These are phyloP conservation scores for Fagopyrum homotropicum DNA, from an alignment of 148 eudicot species.

Conservation along the genomic window DNA sequence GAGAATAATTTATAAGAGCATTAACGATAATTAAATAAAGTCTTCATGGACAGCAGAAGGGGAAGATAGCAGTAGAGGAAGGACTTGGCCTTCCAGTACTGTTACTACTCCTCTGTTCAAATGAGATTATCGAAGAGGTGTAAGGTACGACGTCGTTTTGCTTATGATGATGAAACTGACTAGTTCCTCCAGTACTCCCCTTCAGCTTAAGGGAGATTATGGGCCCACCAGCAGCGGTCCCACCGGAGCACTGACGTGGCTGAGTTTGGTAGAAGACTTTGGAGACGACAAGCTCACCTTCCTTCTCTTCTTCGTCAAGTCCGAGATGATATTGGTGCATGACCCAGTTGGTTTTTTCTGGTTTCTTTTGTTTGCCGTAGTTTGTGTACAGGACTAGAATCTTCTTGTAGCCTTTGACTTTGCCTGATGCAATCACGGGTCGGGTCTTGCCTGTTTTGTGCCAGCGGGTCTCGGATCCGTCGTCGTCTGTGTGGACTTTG, in stretches of 20 bases:
- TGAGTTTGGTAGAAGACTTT: slow-evolving; percentile 37
- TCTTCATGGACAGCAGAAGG: slow-evolving; percentile 13
- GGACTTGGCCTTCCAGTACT: neutral
- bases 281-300: slow-evolving; percentile 33
- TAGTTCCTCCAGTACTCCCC: neutral
- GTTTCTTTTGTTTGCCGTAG: slow-evolving; percentile 34
- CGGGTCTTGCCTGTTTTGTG: slow-evolving; percentile 44
- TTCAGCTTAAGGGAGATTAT: slow-evolving; percentile 12
- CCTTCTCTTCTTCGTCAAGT: slow-evolving; percentile 31
- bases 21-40: neutral
- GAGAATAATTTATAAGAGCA: neutral
- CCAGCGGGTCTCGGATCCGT: slow-evolving; percentile 34
- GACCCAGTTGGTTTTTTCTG: slow-evolving; percentile 42
- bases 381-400: slow-evolving; percentile 40
- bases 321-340: slow-evolving; percentile 45
- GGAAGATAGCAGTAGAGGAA: slow-evolving; percentile 12
- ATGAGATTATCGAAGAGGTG: slow-evolving; percentile 10
- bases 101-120: slow-evolving; percentile 2
- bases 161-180: neutral
- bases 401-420: slow-evolving; percentile 33
- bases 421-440: slow-evolving; percentile 15
- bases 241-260: slow-evolving; percentile 27
- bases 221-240: neutral
- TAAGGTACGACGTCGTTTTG: slow-evolving; percentile 7
- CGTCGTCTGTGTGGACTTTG: slow-evolving; percentile 30